Percentiles rank a stretch among this genome's conserved stretches.
Conservation (phyloP, 1,284 basidiomycete genomes). For the Gomphus sp. region DNA sequence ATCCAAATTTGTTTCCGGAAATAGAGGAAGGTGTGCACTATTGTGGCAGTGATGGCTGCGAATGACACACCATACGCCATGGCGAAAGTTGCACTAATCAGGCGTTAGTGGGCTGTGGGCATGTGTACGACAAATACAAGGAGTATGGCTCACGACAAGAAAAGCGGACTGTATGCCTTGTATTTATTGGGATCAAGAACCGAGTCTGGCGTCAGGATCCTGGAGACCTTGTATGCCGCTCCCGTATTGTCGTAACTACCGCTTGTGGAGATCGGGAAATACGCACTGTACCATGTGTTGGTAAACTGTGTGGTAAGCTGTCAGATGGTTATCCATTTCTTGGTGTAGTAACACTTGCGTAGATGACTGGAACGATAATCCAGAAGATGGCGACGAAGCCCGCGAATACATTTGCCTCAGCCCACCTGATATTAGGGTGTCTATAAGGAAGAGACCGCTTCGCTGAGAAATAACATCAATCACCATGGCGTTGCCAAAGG, state of each 20-base stretch:
- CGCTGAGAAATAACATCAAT: slow-evolving; percentile 32
- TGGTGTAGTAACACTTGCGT: slow-evolving; percentile 17
- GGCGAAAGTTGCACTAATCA: slow-evolving; percentile 37
- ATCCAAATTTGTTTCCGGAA: slow-evolving; percentile 66
- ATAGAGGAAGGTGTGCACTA: slow-evolving; percentile 52
- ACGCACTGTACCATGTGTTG: slow-evolving; percentile 53
- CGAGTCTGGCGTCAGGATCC: slow-evolving; percentile 50
- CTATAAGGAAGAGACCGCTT: slow-evolving; percentile 32
- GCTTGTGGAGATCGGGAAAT: slow-evolving; percentile 41
- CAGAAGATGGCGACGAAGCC: slow-evolving; percentile 77
- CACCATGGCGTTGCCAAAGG: slow-evolving; percentile 62
- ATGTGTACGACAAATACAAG: neutral
- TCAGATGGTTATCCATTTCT: neutral
- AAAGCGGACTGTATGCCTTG: slow-evolving; percentile 73
- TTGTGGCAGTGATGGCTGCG: slow-evolving; percentile 55
- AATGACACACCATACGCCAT: slow-evolving; percentile 66
- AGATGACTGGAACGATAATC: slow-evolving; percentile 19
- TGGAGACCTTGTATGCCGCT: slow-evolving; percentile 52
- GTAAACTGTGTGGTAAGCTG: slow-evolving; percentile 26
- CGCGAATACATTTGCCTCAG: slow-evolving; percentile 61
- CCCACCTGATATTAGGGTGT: neutral
- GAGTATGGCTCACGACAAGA: slow-evolving; percentile 39
- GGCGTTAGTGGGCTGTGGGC: neutral
- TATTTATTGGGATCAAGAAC: slow-evolving; percentile 62
- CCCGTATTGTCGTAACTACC: slow-evolving; percentile 59